phyloP scores from a whole-genome alignment of 2,329 filamentous ascomycete species.

The Alternaria consortialis region DNA sequence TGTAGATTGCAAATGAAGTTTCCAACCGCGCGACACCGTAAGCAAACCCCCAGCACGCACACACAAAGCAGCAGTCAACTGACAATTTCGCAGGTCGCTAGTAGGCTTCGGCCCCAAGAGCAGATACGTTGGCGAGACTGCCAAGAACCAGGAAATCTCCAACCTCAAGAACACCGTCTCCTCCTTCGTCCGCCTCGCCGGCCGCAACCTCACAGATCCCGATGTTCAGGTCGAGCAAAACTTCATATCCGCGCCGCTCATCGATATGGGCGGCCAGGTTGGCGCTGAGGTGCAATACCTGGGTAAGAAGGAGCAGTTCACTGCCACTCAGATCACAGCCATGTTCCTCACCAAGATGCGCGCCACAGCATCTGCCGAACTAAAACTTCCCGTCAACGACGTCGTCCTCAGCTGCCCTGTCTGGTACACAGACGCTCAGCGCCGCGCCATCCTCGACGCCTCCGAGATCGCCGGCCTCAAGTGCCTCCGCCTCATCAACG shows the following conservation, averaged over 20 bases:
- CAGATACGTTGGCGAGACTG: constrained; percentile 92
- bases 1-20: constrained; percentile 96
- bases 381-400: constrained; percentile 90
- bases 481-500: constrained; percentile 93
- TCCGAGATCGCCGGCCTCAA: constrained; percentile 94
- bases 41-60: constrained; percentile 56
- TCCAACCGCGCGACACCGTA: constrained; percentile 98
- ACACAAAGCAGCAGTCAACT: constrained; percentile 17
- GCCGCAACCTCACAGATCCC: constrained; percentile 85
- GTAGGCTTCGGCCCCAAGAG: constrained; percentile 95
- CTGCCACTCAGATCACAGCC: constrained; percentile 89
- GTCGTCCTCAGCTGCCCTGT: constrained; percentile 93
- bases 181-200: constrained; percentile 90
- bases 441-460: constrained; percentile 87
- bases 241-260: constrained; percentile 83
- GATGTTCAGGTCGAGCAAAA: constrained; percentile 94
- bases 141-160: constrained; percentile 98
- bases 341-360: constrained; percentile 98
- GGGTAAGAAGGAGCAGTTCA: constrained; percentile 94
- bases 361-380: constrained; percentile 83
- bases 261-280: constrained; percentile 92
- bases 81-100: constrained; percentile 67
- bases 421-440: constrained; percentile 97
- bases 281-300: constrained; percentile 93
- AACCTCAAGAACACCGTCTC: constrained; percentile 99